Evolutionary conservation across 2,329 filamentous ascomycete species (phyloP).

Genomic region (Trichoderma polysporum): DNA sequence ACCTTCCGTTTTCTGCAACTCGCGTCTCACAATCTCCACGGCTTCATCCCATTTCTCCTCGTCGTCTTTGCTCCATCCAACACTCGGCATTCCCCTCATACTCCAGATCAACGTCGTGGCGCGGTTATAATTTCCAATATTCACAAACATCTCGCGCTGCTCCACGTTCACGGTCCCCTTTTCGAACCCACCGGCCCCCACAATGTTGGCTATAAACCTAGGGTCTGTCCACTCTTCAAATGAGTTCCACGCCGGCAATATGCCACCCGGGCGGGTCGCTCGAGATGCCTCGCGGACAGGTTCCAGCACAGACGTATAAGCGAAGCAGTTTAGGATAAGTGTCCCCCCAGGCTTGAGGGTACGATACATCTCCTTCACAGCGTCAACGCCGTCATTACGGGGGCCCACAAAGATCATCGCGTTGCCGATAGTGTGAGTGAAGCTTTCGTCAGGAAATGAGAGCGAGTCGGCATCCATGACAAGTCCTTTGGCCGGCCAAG

Average conservation of each 20-base stretch:
- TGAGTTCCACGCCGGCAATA: slow-evolving; percentile 5
- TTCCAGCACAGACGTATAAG: background rate
- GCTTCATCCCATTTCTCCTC: slow-evolving; percentile 15
- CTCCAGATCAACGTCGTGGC: slow-evolving; percentile 1
- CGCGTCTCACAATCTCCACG: slow-evolving; percentile 13
- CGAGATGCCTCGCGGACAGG: slow-evolving; percentile 10
- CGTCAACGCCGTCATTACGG: slow-evolving; percentile 9
- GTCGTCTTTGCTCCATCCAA: slow-evolving; percentile 7
- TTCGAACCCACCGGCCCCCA: slow-evolving; percentile 11
- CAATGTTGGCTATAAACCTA: background rate
- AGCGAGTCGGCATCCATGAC: slow-evolving; percentile 14
- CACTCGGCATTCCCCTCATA: slow-evolving; percentile 14
- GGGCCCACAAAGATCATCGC: slow-evolving; percentile 13
- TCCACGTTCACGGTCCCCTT: background rate
- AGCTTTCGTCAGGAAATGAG: slow-evolving; percentile 8
- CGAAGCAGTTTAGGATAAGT: slow-evolving; percentile 12
- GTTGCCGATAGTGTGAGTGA: slow-evolving; percentile 10
- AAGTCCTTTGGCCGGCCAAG: slow-evolving; percentile 2
- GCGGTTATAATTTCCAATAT: slow-evolving; percentile 4
- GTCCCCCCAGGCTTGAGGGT: slow-evolving; percentile 14
- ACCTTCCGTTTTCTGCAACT: slow-evolving; percentile 4
- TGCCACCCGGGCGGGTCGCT: background rate
- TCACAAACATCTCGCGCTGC: slow-evolving; percentile 11
- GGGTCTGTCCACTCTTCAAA: slow-evolving; percentile 8
- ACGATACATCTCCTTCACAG: slow-evolving; percentile 10